Evolutionary conservation across 2,329 filamentous ascomycete genomes (phyloP), one percentile per base, ranked within the genome.

Genomic region (Neofusicoccum cordaticola): DNA sequence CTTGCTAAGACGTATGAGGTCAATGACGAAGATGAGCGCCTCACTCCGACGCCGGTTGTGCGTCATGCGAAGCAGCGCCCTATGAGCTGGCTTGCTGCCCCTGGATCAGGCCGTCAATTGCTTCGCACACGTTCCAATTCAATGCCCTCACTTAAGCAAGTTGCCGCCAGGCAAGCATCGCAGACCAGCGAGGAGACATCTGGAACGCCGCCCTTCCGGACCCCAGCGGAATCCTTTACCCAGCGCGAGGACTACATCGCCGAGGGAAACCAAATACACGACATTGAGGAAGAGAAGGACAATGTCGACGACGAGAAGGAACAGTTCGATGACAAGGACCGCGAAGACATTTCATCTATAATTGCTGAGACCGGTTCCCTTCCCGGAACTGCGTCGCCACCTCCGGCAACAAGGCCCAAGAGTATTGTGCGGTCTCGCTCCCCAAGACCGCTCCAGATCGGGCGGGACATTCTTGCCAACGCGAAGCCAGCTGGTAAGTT

Each of bases 1-100:
- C 81, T 92, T 4, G 56, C 56, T 5, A 13, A 58, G 86, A 51
- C 84, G 0, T 86, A 82, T 13, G 89, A 90, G 60, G 81, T 81
- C 5, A 79, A 80, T 12, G 80, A 80, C 17, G 66, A 63, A 2
- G 71, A 75, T 42, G 70, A 67, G 27, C 27, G 27, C 27, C 27
- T 31, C 41, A 44, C 41, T 34, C 9, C 41, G 12, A 35, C 42
- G 1, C 41, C n/a, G 13, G 4, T 12, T 19, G 41, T 35, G 27
- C 41, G 4, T 12, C 19, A 9, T 4, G n/a, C 27, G 9, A 58
- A 58, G 56, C 41, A 58, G 42, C 56, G 56, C 8, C 56, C 56
- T 5, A 58, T 58, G 41, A 58, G 56, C 35, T 58, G 56, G 67
- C 68, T 15, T 76, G 75, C 56, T 71, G 71, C 66, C 69, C 77